These are phyloP conservation scores for Saururus chinensis DNA, from an alignment of 164 flowering plant species.

Conservation along the genomic window DNA sequence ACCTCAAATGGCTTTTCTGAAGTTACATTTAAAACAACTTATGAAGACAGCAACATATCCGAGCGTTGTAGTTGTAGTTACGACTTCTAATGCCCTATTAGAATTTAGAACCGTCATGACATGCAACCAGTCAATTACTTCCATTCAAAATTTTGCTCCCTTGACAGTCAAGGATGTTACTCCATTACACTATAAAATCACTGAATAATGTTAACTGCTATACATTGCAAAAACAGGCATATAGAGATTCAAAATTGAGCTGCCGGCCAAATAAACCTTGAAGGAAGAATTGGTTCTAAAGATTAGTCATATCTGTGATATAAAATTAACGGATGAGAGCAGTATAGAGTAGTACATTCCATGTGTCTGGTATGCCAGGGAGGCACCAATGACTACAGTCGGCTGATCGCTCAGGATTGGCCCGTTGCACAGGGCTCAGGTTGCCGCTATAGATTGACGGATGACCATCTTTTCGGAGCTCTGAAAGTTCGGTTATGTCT, in stretches of 20 bases:
- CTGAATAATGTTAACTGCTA: too few species aligned
- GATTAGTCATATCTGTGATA: neutral
- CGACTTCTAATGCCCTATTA: too few species aligned
- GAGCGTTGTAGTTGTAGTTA: too few species aligned
- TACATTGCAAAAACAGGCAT: too few species aligned
- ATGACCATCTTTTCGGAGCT: slow-evolving; percentile 79
- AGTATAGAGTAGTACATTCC: slow-evolving; percentile 79
- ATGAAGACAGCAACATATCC: too few species aligned
- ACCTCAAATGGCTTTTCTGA: too few species aligned
- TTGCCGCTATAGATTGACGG: slow-evolving; percentile 84
- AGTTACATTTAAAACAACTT: too few species aligned
- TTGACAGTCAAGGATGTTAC: too few species aligned
- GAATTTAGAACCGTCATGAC: too few species aligned
- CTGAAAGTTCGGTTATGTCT: slow-evolving; percentile 72
- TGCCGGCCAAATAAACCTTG: neutral
- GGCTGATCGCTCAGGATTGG: slow-evolving; percentile 55
- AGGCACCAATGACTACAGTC: slow-evolving; percentile 99
- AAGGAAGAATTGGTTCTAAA: neutral
- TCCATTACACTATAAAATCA: too few species aligned
- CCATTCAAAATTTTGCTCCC: too few species aligned
- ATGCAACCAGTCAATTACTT: too few species aligned
- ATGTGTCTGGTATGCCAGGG: slow-evolving; percentile 92
- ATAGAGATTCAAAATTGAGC: neutral
- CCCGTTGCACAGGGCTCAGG: slow-evolving; percentile 49
- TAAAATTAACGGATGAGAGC: slow-evolving; percentile 36